A percentile compares a stretch with the other conserved stretches of the same genome.
Evolutionary conservation across 176 grass and related monocot species (phyloP).

Genomic region (Avena insularis): DNA sequence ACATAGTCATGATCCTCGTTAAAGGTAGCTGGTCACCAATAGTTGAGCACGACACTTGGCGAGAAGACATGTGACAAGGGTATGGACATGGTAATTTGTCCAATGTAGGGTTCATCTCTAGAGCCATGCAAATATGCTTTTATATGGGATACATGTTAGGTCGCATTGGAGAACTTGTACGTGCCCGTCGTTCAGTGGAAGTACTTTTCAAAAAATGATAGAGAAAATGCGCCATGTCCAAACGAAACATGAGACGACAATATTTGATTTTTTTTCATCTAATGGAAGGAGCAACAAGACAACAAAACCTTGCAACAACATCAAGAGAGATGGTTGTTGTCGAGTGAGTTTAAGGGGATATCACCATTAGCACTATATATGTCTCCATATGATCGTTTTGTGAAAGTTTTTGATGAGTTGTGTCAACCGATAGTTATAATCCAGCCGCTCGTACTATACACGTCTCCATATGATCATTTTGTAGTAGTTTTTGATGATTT

Average conservation of each 20-base stretch:
- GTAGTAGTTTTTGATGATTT: neutral
- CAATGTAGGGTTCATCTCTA: too few species aligned
- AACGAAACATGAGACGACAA: neutral
- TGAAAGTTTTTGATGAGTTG: too few species aligned
- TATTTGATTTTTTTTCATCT: neutral
- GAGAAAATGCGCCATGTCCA: neutral
- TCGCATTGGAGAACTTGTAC: neutral
- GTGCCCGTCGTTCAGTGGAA: neutral
- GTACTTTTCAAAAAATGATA: neutral
- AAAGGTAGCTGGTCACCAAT: too few species aligned
- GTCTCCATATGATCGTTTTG: neutral
- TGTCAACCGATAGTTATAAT: too few species aligned
- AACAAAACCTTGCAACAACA: neutral
- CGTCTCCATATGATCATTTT: neutral
- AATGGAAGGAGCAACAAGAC: neutral
- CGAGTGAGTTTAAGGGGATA: neutral
- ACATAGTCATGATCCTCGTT: too few species aligned
- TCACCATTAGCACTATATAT: neutral
- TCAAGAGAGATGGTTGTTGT: neutral
- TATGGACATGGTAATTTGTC: too few species aligned
- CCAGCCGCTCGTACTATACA: too few species aligned
- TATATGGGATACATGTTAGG: neutral
- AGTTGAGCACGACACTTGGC: too few species aligned
- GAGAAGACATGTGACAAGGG: too few species aligned
- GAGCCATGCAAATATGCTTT: too few species aligned